These are phyloP conservation scores for Aspergillus heteromorphus DNA, from an alignment of 495 filamentous ascomycete genomes.

Conservation along the genomic window DNA sequence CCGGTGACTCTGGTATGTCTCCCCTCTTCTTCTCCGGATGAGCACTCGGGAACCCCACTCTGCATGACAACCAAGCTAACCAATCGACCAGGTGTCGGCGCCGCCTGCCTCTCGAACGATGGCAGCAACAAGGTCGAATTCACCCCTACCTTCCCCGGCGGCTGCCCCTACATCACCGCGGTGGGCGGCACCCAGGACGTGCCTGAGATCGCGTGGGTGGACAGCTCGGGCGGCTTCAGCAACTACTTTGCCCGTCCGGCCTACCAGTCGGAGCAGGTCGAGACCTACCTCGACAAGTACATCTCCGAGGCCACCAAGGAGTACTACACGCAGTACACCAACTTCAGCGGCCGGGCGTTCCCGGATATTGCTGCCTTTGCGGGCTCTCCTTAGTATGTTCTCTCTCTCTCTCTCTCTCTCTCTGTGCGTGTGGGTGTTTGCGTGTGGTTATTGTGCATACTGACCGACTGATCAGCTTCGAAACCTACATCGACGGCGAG, in stretches of 20 bases:
- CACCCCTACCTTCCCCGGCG: slow-evolving; percentile 56
- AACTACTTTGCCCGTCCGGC: slow-evolving; percentile 52
- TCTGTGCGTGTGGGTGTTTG: background rate
- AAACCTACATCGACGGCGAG: slow-evolving; percentile 26
- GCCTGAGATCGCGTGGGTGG: slow-evolving; percentile 50
- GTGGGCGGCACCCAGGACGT: slow-evolving; percentile 56
- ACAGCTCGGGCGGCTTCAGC: slow-evolving; percentile 60
- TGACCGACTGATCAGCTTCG: slow-evolving; percentile 14
- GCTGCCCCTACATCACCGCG: slow-evolving; percentile 62
- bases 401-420: background rate
- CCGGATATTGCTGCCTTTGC: slow-evolving; percentile 62
- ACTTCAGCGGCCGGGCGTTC: slow-evolving; percentile 57
- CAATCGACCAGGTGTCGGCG: slow-evolving; percentile 38
- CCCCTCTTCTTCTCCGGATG: background rate
- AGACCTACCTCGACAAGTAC: slow-evolving; percentile 42
- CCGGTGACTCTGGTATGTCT: slow-evolving; percentile 59
- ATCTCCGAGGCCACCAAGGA: slow-evolving; percentile 32
- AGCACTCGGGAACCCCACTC: too few species aligned
- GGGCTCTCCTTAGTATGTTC: slow-evolving; percentile 33
- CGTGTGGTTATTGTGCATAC: background rate
- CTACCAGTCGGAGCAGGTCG: slow-evolving; percentile 55
- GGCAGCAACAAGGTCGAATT: slow-evolving; percentile 56
- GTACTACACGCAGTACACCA: slow-evolving; percentile 43
- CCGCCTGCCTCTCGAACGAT: slow-evolving; percentile 54
- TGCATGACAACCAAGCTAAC: slow-evolving; percentile 20